Conservation (phyloP, 2,329 filamentous ascomycete genomes). For the Hymenoscyphus scutula region DNA sequence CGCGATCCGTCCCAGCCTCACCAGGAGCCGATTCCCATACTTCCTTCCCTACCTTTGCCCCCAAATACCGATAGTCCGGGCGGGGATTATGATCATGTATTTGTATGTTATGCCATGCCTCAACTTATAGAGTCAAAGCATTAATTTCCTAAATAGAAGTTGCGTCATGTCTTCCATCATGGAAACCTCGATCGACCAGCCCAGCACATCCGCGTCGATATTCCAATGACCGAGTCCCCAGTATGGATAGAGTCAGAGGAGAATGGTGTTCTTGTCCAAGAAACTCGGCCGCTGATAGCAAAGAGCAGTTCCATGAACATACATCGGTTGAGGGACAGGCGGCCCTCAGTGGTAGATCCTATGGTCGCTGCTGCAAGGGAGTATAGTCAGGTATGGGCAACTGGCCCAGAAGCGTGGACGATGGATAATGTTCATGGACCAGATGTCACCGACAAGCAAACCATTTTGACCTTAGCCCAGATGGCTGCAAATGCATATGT, state of each 20-base stretch:
- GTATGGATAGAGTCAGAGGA: conserved; percentile 64
- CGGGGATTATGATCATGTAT: conserved; percentile 47
- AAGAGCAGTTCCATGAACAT: conserved; percentile 68
- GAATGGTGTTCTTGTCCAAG: conserved; percentile 47
- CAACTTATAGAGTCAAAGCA: background rate
- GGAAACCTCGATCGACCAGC: conserved; percentile 75
- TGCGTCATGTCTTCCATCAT: conserved; percentile 92
- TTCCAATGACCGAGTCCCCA: conserved; percentile 51
- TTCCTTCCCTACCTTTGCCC: conserved; percentile 33
- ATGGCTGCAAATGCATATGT: conserved; percentile 93
- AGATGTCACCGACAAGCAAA: conserved; percentile 81
- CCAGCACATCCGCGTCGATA: conserved; percentile 74
- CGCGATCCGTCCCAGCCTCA: conserved; percentile 32
- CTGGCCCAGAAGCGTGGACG: conserved; percentile 75
- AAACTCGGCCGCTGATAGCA: conserved; percentile 53
- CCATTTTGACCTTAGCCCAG: conserved; percentile 77
- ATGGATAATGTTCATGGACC: conserved; percentile 75
- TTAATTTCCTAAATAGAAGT: conserved; percentile 44
- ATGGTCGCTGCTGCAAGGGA: conserved; percentile 71
- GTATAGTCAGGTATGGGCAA: conserved; percentile 63
- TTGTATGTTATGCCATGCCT: conserved; percentile 40
- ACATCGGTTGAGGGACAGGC: conserved; percentile 76
- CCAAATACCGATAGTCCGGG: conserved; percentile 48
- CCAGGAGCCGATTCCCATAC: conserved; percentile 36
- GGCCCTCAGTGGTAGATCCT: conserved; percentile 72